phyloP scores from a whole-genome alignment of 2,329 filamentous ascomycete genomes.

The Colletotrichum lentis region DNA sequence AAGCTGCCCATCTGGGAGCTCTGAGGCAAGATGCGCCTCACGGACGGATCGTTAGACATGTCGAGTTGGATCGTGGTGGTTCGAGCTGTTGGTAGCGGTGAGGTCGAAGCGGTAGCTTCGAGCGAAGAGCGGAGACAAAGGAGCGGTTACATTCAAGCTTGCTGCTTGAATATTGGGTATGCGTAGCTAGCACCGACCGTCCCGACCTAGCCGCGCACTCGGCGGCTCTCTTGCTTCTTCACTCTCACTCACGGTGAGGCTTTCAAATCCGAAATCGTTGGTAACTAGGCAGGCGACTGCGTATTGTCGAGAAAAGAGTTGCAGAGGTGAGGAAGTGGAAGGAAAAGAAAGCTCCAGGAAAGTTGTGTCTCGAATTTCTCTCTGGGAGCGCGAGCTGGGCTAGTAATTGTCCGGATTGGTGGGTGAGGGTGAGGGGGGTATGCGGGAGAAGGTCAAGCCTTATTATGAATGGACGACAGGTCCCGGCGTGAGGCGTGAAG shows the following conservation, averaged over 20 bases:
- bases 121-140: constrained; percentile 30
- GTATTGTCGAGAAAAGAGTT: constrained; percentile 22
- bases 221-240: constrained; percentile 16
- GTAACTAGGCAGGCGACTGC: constrained; percentile 8
- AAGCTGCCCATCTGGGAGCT: constrained; percentile 77
- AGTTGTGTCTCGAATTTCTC: constrained; percentile 38
- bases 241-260: constrained; percentile 5
- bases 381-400: constrained; percentile 30
- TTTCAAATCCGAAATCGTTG: constrained; percentile 2
- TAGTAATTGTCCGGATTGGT: constrained; percentile 36
- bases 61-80: constrained; percentile 35
- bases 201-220: constrained; percentile 27
- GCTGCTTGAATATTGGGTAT: constrained; percentile 10
- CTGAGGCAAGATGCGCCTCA: constrained; percentile 71
- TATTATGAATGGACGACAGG: constrained; percentile 39
- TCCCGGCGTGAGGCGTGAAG: constrained; percentile 37
- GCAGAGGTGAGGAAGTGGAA: constrained; percentile 24
- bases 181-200: constrained; percentile 24
- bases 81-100: constrained; percentile 26
- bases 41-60: constrained; percentile 71
- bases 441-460: constrained; percentile 38
- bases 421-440: constrained; percentile 35
- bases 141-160: constrained; percentile 35
- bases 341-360: constrained; percentile 37
- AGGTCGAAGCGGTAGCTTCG: constrained; percentile 36